Base-by-base conservation (phyloP, 139 green algal genomes). In the Asterochloris sp. region DNA sequence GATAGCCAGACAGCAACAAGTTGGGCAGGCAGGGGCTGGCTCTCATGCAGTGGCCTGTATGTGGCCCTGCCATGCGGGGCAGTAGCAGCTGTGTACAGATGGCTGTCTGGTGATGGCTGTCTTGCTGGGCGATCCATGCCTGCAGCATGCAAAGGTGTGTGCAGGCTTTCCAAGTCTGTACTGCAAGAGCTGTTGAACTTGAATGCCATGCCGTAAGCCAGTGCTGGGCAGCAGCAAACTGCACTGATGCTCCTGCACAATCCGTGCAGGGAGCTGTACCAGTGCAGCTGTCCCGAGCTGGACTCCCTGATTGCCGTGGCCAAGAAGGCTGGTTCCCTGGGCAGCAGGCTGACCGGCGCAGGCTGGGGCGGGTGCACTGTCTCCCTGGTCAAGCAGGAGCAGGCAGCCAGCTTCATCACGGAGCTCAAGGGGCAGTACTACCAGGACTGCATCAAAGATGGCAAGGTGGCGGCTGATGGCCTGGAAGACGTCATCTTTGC, bases 341-440 rank as follows among this genome's bases (percentile, higher is more conserved):
- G 94, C 13, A 84, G 90, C 12, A 89, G 96, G 13, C 90, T 99
- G 19, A 99, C 96, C 16, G 93, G 94, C 28, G 96, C 96, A 10
- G 96, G 96, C 17, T 99, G 96, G 96, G 96, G 96, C 73, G 96
- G 96, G 66, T 98, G 96, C 86, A 93, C 90, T 14, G 96, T 99
- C 63, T 94, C 91, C 21, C 89, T 98, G 47, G 85, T 97, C 62
- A 74, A 76, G 0, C 83, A 94, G 69, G 83, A n/a, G 10, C 27
- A 92, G 17, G 93, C 88, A 69, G 82, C 78, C 1, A 61, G 26
- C 16, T 97, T 97, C 85, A 92, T 95, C 38, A 73, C 68, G 0
- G 78, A 83, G 28, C 71, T 86, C 69, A 90, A 89, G 69, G 64
- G 88, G 23, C 69, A 79, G 38, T 88, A 89, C 81, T 89, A 83